Evolutionary conservation across 139 green algal species (phyloP), one percentile per base, ranked within the genome.

Genomic region (Chlorella vulgaris): DNA sequence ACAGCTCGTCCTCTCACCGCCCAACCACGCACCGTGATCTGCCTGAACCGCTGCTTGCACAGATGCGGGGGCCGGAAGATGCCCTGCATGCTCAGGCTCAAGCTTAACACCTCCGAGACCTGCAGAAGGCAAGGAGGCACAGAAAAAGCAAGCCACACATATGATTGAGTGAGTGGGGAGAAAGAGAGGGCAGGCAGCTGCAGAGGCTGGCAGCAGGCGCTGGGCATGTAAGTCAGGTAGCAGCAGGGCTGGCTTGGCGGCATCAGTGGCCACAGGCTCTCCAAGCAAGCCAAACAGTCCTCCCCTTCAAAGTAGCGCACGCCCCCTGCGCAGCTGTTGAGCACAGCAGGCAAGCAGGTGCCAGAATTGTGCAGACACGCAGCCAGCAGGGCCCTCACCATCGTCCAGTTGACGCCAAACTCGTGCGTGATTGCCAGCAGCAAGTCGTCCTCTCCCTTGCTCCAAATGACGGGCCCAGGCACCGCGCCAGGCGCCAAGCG

Each of bases 331-430:
- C n/a, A n/a, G n/a, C n/a, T n/a, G n/a, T n/a, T n/a, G n/a, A n/a
- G n/a, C n/a, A n/a, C n/a, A n/a, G n/a, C n/a, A n/a, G n/a, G n/a
- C n/a, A n/a, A n/a, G n/a, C n/a, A n/a, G n/a, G n/a, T n/a, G n/a
- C n/a, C n/a, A n/a, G n/a, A n/a, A n/a, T n/a, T n/a, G n/a, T n/a
- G n/a, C n/a, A n/a, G n/a, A n/a, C n/a, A n/a, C n/a, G n/a, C n/a
- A n/a, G n/a, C n/a, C n/a, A n/a, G n/a, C n/a, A n/a, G n/a, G n/a
- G n/a, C n/a, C n/a, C 73, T 5, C 33, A 92, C 89, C 71, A 94
- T 86, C n/a, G 74, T 84, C 86, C 89, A 94, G 85, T 94, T 94
- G 42, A 79, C 67, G n/a, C 89, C 88, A 88, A 94, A 94, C 74
- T 94, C 91, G 84, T 93, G 87, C 19, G 91, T 89, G 39, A 93